Percentiles rank a stretch among this genome's conserved stretches.
Conservation (phyloP, 768 basidiomycete genomes). For the Kwoniella dendrophila region DNA sequence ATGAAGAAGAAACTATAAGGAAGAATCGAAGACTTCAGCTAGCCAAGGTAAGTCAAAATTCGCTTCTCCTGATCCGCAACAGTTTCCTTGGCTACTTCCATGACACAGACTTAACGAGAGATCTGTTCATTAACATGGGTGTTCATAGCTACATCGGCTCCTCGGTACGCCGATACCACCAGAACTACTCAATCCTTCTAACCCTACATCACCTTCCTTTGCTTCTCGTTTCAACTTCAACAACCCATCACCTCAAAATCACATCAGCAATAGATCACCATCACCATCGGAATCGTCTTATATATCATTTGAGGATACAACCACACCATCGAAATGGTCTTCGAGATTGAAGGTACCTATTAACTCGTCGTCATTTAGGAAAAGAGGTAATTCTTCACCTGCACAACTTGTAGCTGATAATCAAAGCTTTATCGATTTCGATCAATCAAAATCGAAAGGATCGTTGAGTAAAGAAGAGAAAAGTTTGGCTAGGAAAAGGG, state of each 20-base stretch:
- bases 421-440: conserved; percentile 19
- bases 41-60: conserved; percentile 42
- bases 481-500: conserved; percentile 17
- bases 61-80: no score
- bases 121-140: no score
- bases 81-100: no score
- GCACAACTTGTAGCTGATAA: conserved; percentile 7
- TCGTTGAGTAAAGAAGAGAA: conserved; percentile 29
- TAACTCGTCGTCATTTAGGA: conserved; percentile 8
- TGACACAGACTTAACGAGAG: no score
- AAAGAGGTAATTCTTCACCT: conserved; percentile 14
- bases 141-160: conserved; percentile 30
- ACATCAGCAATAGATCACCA: neutral
- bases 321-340: conserved; percentile 7
- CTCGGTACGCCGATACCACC: conserved; percentile 34
- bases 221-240: neutral
- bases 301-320: conserved; percentile 22
- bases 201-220: conserved; percentile 20
- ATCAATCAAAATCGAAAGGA: neutral
- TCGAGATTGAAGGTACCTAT: conserved; percentile 13
- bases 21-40: conserved; percentile 29
- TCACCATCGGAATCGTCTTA: conserved; percentile 18
- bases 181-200: conserved; percentile 14
- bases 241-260: neutral
- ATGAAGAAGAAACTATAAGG: conserved; percentile 11